Conservation (phyloP, 441 rosid species). For the Metrosideros polymorpha region DNA sequence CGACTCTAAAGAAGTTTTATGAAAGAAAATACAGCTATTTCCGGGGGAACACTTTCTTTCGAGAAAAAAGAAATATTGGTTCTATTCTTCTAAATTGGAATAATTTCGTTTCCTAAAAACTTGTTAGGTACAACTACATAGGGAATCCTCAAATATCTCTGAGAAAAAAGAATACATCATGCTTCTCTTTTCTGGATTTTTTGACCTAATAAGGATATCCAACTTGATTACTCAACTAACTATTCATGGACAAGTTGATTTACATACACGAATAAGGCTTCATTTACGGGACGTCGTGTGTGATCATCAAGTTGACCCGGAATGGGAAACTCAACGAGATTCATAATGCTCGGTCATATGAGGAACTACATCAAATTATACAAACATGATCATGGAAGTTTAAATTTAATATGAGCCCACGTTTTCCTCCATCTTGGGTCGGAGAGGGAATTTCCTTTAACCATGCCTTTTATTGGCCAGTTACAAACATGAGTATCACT, state of each 20-base stretch:
- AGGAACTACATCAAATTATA: background rate
- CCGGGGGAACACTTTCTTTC: background rate
- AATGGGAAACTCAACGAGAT: background rate
- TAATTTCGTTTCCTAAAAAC: background rate
- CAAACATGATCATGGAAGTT: background rate
- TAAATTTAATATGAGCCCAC: background rate
- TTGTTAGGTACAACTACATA: background rate
- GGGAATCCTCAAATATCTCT: background rate
- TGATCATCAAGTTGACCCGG: background rate
- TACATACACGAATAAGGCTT: background rate
- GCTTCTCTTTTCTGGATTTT: background rate
- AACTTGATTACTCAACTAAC: background rate
- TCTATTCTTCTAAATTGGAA: background rate
- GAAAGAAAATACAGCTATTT: background rate
- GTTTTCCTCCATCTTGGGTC: background rate
- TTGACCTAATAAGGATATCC: background rate
- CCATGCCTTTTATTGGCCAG: background rate
- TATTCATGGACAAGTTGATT: background rate
- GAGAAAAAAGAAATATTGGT: background rate
- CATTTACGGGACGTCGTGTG: background rate
- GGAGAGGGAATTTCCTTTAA: background rate
- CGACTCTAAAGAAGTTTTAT: background rate
- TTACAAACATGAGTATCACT: background rate
- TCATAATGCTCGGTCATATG: background rate
- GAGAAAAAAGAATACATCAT: background rate